Evolutionary conservation across 2,329 filamentous ascomycete species (phyloP), one percentile per base, ranked within the genome.

Genomic region (Karstenula rhodostoma): DNA sequence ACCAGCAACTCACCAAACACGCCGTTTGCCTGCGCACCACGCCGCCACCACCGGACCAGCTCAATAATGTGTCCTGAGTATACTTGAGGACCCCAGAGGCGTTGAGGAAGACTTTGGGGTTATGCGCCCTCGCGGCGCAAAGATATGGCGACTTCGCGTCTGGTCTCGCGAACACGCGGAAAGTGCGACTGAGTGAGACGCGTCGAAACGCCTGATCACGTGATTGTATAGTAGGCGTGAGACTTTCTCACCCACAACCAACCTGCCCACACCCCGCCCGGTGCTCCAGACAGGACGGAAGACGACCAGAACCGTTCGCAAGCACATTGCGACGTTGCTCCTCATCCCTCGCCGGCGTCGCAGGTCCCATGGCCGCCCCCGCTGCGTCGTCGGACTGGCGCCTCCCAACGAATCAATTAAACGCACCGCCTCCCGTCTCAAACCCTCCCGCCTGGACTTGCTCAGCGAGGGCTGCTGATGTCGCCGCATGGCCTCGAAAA

Each of bases 371-470:
- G 52, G 52, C 52, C 15, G 4, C 12, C 23, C 42, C 50, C 37
- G 23, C 52, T n/a, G n/a, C 29, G 52, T 46, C 52, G 52, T 44
- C 42, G 52, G 52, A 47, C 29, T 55, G 52, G 52, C 52, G 52
- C 19, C 52, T 55, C 52, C 10, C 52, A 47, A 55, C 52, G 52
- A 55, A 55, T 55, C 52, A 55, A 35, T 55, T 37, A 55, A 46
- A 55, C 65, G 62, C 67, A 67, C 66, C 64, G 66, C 64, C 64
- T 63, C 63, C 59, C 52, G 70, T 70, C 61, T 61, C 70, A 73
- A 71, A 74, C 70, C 60, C n/a, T 42, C 62, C 62, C 58, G 67
- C 61, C 53, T 57, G 47, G 60, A 37, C 49, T 46, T 59, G 60
- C 56, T 47, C 61, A 61, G 66, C 59, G 59, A 56, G 67, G 55